Conservation (phyloP, 1,284 basidiomycete species). For the Vanrija pseudolonga region DNA sequence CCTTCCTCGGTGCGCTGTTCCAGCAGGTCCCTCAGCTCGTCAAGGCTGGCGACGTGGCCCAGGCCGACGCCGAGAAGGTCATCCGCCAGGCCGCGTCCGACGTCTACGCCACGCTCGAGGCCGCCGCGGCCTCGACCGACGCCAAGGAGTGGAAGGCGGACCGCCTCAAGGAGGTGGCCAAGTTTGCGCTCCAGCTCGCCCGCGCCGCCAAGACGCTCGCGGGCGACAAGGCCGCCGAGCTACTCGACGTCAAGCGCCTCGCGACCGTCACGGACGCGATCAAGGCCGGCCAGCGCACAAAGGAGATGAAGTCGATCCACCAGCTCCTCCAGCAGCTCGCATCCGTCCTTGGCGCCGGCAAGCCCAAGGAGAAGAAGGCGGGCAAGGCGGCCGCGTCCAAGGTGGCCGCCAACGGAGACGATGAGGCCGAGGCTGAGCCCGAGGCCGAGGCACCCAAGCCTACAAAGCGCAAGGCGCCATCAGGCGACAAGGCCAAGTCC, state of each 20-base stretch:
- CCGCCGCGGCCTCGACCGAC: slow-evolving; percentile 54
- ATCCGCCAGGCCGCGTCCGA: slow-evolving; percentile 56
- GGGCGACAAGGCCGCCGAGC: background rate
- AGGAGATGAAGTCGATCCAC: slow-evolving; percentile 53
- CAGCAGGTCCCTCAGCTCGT: slow-evolving; percentile 59
- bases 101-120: slow-evolving; percentile 56
- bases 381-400: slow-evolving; percentile 21
- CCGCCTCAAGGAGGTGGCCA: slow-evolving; percentile 75
- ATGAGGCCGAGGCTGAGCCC: slow-evolving; percentile 7
- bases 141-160: slow-evolving; percentile 56
- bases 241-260: slow-evolving; percentile 3
- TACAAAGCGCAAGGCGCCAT: slow-evolving; percentile 11
- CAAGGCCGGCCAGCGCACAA: slow-evolving; percentile 52
- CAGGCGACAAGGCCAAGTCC: slow-evolving; percentile 19
- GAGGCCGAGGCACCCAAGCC: slow-evolving; percentile 15
- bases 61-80: slow-evolving; percentile 54
- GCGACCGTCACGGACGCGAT: slow-evolving; percentile 46
- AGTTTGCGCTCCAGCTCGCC: slow-evolving; percentile 63
- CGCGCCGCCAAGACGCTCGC: slow-evolving; percentile 58
- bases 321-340: slow-evolving; percentile 55
- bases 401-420: slow-evolving; percentile 29
- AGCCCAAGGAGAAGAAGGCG: slow-evolving; percentile 20
- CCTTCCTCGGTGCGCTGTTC: slow-evolving; percentile 66
- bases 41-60: slow-evolving; percentile 35
- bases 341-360: slow-evolving; percentile 38